Evolutionary conservation across 164 flowering plant genomes (phyloP).

Genomic region (Akebia trifoliata): DNA sequence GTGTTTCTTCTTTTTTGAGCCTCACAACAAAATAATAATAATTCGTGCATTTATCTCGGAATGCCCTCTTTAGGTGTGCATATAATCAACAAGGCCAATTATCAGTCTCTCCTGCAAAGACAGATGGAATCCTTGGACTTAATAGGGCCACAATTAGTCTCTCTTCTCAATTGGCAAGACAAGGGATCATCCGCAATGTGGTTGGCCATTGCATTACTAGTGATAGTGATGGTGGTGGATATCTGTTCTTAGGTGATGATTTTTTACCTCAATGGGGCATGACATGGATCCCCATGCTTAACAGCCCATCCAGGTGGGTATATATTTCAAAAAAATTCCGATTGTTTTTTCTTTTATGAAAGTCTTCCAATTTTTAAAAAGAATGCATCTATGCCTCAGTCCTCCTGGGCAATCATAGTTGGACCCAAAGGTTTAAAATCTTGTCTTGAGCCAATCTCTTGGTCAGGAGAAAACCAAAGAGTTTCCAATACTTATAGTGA

Average conservation of each 20-base stretch:
- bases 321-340: background rate
- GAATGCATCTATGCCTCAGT: too few relatives aligned
- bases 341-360: too few relatives aligned
- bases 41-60: slow-evolving; percentile 5
- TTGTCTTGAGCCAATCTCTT: too few relatives aligned
- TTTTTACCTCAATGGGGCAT: slow-evolving; percentile 55
- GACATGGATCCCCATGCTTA: slow-evolving; percentile 76
- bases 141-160: slow-evolving; percentile 63
- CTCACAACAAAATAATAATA: background rate
- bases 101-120: slow-evolving; percentile 49
- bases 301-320: slow-evolving; percentile 48
- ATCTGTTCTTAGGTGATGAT: slow-evolving; percentile 70
- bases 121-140: slow-evolving; percentile 79
- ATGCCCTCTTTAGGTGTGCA: slow-evolving; percentile 50
- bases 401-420: too few relatives aligned
- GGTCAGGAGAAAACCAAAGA: too few relatives aligned
- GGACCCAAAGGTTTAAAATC: too few relatives aligned
- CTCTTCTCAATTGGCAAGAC: slow-evolving; percentile 65
- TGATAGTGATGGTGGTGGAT: slow-evolving; percentile 43
- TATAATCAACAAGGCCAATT: slow-evolving; percentile 82
- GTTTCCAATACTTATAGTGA: too few relatives aligned
- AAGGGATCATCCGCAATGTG: slow-evolving; percentile 57
- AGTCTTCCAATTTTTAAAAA: too few relatives aligned
- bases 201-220: slow-evolving; percentile 64
- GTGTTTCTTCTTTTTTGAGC: background rate